phyloP scores from a whole-genome alignment of 495 filamentous ascomycete genomes.

The Tuber umbilicatum region DNA sequence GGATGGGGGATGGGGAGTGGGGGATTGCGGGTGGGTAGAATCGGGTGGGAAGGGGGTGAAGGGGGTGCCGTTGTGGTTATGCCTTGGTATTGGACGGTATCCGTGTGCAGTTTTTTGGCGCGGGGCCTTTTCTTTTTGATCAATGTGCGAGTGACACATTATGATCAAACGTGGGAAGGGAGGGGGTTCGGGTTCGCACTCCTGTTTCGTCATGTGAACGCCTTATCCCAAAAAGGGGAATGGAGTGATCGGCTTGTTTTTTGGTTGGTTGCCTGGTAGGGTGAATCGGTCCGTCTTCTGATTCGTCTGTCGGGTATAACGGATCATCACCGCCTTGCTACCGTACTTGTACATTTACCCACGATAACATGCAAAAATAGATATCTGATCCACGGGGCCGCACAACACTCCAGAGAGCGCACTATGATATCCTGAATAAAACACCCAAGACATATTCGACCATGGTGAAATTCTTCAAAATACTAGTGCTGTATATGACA shows the following conservation, averaged over 20 bases:
- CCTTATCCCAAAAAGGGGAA: not conserved
- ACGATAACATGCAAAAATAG: not conserved
- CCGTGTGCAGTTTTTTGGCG: too few species aligned
- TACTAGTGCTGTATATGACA: not conserved
- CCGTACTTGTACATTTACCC: not conserved
- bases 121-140: not conserved
- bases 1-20: too few species aligned
- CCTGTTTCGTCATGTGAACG: not conserved
- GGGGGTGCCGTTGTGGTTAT: too few species aligned
- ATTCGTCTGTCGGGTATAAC: not conserved
- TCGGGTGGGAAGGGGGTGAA: too few species aligned
- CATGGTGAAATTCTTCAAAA: not conserved
- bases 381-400: not conserved
- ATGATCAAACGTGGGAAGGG: not conserved
- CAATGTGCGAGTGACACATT: not conserved
- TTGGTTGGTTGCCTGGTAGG: not conserved
- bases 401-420: not conserved
- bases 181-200: not conserved
- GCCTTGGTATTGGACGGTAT: too few species aligned
- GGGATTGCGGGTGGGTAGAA: too few species aligned
- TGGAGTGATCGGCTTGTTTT: not conserved
- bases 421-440: not conserved
- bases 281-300: not conserved
- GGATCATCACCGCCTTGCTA: not conserved
- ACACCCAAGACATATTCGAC: not conserved